Base-by-base conservation (phyloP, 2,329 filamentous ascomycete species). In the Zasmidium citrigriseum region DNA sequence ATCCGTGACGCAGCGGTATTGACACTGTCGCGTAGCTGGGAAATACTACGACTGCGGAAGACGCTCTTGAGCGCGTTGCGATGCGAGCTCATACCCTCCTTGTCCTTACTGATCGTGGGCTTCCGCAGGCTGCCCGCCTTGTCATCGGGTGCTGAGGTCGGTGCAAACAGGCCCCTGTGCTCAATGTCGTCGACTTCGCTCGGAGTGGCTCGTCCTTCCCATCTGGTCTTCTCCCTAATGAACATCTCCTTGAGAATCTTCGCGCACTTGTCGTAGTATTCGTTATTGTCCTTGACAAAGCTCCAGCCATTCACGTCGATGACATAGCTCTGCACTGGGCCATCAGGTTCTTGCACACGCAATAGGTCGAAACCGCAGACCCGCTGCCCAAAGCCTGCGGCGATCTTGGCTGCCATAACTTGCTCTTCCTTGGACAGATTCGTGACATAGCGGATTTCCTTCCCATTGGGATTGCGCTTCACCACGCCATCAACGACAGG, bases 231-330 rank as follows among this genome's bases (percentile, higher is more conserved):
- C 74, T 97, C 93, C 63, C 86, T 86, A 63, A 96, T 81, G 66
- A 99, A 98, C 72, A 96, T 90, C 5, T 95, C 88, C 70, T 88
- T 90, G 52, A 99, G 79, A 50, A 98, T 96, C 59, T 82, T 87
- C 21, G 95, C 87, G 67, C 89, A 95, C 70, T 91, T 91, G 70
- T 98, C 90, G 73, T 99, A 99, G 75, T 99, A 99, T 60, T 96
- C 93, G 62, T 97, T 93, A 69, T 99, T 99, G 74, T 99, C 96
- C 74, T 99, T 99, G 74, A 99, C 95, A 70, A 99, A 99, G 72
- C 93, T 98, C 96, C 96, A 99, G 12, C 95, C 95, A 73, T 99
- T 99, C 67, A 99, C 95, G 69, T 99, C 95, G 66, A 99, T 99
- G 50, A 99, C 95, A 76, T 91, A 99, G 73, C 93, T 98, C 73